Conservation (phyloP, 345 rosid genomes). For the Isatis tinctoria region DNA sequence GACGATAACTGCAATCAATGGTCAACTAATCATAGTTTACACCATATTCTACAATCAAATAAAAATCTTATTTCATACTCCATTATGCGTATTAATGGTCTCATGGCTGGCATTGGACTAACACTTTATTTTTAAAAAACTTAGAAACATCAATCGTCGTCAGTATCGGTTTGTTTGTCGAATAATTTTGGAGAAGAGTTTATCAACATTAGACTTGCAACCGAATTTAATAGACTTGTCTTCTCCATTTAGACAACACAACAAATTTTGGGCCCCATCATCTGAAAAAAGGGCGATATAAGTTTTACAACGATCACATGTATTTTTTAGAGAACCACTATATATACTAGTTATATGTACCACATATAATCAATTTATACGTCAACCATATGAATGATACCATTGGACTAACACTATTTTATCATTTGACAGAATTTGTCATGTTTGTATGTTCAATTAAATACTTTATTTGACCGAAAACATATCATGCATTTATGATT, state of each 20-base stretch:
- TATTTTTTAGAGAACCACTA: not conserved
- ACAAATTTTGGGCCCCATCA: conserved; percentile 21
- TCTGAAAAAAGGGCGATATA: not conserved
- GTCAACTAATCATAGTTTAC: conserved; percentile 24
- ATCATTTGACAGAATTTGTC: not conserved
- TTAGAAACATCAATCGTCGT: not conserved
- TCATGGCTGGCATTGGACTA: not conserved
- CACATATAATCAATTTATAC: not conserved
- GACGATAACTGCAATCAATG: conserved; percentile 6
- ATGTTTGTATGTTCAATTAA: not conserved
- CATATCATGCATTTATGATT: too few species aligned
- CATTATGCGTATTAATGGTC: not conserved
- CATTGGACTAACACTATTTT: not conserved
- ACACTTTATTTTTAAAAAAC: not conserved
- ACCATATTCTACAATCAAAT: not conserved
- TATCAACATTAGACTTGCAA: not conserved
- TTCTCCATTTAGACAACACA: conserved; percentile 24
- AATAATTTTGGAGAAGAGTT: not conserved
- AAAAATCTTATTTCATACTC: not conserved
- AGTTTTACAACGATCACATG: conserved; percentile 6
- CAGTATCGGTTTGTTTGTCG: not conserved
- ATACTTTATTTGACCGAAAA: not conserved
- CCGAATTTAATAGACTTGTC: conserved; percentile 24
- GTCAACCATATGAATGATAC: not conserved
- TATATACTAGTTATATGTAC: not conserved